Percentiles rank a stretch among this genome's conserved stretches.
Evolutionary conservation across 2,329 filamentous ascomycete genomes (phyloP).

Genomic region (Bipolaris bicolor): DNA sequence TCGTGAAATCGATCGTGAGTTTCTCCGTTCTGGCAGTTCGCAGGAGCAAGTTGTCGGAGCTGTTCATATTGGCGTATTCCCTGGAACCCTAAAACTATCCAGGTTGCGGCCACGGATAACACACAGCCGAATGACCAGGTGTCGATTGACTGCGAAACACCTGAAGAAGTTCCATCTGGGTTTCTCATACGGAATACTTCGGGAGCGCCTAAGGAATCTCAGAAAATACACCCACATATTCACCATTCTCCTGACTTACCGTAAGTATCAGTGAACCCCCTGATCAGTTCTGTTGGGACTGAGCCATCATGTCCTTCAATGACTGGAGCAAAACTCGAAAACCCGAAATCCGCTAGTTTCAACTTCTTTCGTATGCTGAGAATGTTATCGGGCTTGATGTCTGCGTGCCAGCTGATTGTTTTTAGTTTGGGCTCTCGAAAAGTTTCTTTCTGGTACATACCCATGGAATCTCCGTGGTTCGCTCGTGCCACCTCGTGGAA

Average conservation of each 20-base stretch:
- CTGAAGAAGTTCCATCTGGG: constrained; percentile 3
- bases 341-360: constrained; percentile 51
- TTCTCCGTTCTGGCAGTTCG: background rate
- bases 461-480: constrained; percentile 2
- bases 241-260: constrained; percentile 27
- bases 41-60: constrained; percentile 10
- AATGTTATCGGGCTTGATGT: constrained; percentile 55
- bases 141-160: constrained; percentile 42
- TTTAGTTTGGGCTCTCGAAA: constrained; percentile 14
- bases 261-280: constrained; percentile 47
- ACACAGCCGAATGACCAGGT: constrained; percentile 52
- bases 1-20: background rate
- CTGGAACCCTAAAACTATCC: constrained; percentile 44
- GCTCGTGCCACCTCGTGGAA: background rate
- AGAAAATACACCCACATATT: background rate
- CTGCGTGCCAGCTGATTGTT: constrained; percentile 48
- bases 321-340: constrained; percentile 32
- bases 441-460: background rate
- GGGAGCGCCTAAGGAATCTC: constrained; percentile 12
- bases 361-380: constrained; percentile 44
- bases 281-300: constrained; percentile 7
- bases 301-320: constrained; percentile 7
- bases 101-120: constrained; percentile 50
- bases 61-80: constrained; percentile 38
- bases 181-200: constrained; percentile 20